Base-by-base conservation (phyloP, 441 rosid species). In the Geranium incanum region DNA sequence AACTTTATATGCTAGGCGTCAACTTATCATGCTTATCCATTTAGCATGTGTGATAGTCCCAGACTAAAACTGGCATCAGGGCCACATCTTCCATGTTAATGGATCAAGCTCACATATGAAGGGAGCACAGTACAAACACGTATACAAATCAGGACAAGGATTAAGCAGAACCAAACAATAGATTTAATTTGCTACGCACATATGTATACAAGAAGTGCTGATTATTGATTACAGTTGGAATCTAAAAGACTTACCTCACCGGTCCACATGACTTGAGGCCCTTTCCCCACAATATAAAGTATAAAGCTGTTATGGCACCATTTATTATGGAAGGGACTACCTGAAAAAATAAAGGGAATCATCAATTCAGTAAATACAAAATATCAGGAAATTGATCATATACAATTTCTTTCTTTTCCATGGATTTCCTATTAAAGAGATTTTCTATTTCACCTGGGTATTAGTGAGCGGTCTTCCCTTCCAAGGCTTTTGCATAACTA, bases 211-310 rank as follows among this genome's bases (percentile, higher is more conserved):
- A 43, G 12, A 43, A 43, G 50, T 43, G 50, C 12, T 9, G 13
- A 43, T 43, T 9, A 43, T 43, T 43, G 50, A 43, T 5, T 59
- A 59, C 64, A 18, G 6, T 28, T 48, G 57, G 57, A 48, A 48
- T 48, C 57, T 48, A 72, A 66, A 71, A 69, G 69, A 69, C 77
- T 41, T 83, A 94, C 99, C 99, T 90, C 36, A 86, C 80, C 5
- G 99, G 99, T 78, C 99, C 97, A 80, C 99, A 94, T 39, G 87
- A 85, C 81, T 84, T 86, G 71, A 92, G 85, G 39, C 97, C 99
- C 79, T 86, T 94, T 78, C 91, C 97, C 97, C 97, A 94, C 80
- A 92, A 80, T 80, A 90, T 79, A 83, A 92, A 94, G 87, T 90
- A 94, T 15, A 90, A 75, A 80, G 97, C 96, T 50, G 97, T 92